Conservation (phyloP, 495 filamentous ascomycete species). For the Terfezia boudieri region DNA sequence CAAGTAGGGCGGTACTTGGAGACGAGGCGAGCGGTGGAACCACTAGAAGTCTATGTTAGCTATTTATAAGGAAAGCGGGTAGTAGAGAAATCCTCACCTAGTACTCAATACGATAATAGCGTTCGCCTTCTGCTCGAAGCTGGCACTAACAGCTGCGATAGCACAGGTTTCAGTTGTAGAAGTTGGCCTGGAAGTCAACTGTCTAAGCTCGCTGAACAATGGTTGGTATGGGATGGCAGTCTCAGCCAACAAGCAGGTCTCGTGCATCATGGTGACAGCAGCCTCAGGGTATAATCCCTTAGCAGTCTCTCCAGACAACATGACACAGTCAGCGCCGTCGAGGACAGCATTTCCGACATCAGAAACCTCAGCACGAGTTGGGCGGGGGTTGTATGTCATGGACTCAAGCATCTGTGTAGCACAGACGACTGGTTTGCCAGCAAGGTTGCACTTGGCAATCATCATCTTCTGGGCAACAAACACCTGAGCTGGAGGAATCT, state of each 20-base stretch:
- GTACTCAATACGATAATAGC: slow-evolving; percentile 90
- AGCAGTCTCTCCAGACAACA: slow-evolving; percentile 96
- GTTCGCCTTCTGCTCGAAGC: slow-evolving; percentile 83
- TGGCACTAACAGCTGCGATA: slow-evolving; percentile 87
- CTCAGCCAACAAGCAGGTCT: slow-evolving; percentile 88
- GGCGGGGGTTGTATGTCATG: slow-evolving; percentile 98
- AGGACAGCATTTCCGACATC: slow-evolving; percentile 96
- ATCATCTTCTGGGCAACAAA: slow-evolving; percentile 99
- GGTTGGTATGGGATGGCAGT: slow-evolving; percentile 89
- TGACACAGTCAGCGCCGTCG: slow-evolving; percentile 96
- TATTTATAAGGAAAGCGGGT: neutral
- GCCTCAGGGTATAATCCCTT: slow-evolving; percentile 89
- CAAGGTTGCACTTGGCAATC: slow-evolving; percentile 99
- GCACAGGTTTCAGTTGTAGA: slow-evolving; percentile 74
- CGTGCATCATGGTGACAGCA: slow-evolving; percentile 91
- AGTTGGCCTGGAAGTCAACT: slow-evolving; percentile 55
- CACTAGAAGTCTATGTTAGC: slow-evolving; percentile 26
- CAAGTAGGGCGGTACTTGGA: slow-evolving; percentile 97
- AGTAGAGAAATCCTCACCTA: slow-evolving; percentile 28
- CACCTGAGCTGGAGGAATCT: slow-evolving; percentile 94
- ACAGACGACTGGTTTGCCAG: slow-evolving; percentile 94
- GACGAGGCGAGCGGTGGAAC: slow-evolving; percentile 74
- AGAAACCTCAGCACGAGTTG: slow-evolving; percentile 90
- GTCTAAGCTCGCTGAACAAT: slow-evolving; percentile 85
- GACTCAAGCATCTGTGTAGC: slow-evolving; percentile 79